Base-by-base conservation (phyloP, 176 grass and related monocot genomes). In the Zea luxurians region DNA sequence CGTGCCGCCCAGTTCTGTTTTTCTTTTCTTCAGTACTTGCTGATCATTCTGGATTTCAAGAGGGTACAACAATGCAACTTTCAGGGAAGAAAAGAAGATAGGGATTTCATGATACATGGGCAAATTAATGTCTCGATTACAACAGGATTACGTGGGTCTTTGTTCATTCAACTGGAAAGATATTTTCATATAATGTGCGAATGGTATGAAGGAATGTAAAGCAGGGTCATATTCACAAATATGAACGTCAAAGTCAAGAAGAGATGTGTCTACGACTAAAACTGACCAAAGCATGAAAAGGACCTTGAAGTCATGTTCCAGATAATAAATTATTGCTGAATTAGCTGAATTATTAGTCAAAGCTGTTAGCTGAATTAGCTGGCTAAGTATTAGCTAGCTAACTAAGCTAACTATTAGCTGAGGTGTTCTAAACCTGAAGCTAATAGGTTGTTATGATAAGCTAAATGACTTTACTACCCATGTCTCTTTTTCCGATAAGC, bases 1-100 rank as follows among this genome's bases (percentile, higher is more conserved):
- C 20, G 61, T 81, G 13, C 95, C 95, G 9, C 95, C 95, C 62
- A 97, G 64, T 82, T 97, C 95, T 42, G 95, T 97, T 93, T 97
- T 94, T 71, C 95, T 92, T 86, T 88, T 92, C 77, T 78, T 80
- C 61, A 97, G 82, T 13, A 86, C 40, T 68, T 97, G 86, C 18
- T 88, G 87, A 79, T 97, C 95, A 61, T 93, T 81, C 95, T 97
- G 84, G 6, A 83, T 59, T 55, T 80, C 34, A 46, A 86, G 37
- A 48, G 47, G 72, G 54, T 11, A 80, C 59, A 90, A 61, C 4
- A 84, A 64, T 50, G 20, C 46, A 73, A 41, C 66, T 80, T 61
- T 77, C 42, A 60, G 42, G 5, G 62, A 34, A 11, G 34, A 67
- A 75, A 36, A 83, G 2, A 78, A 27, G 18, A 13, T 2, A 5